These are phyloP conservation scores for Williopsis jadinii DNA, from an alignment of 1,139 yeast species.

Conservation along the genomic window DNA sequence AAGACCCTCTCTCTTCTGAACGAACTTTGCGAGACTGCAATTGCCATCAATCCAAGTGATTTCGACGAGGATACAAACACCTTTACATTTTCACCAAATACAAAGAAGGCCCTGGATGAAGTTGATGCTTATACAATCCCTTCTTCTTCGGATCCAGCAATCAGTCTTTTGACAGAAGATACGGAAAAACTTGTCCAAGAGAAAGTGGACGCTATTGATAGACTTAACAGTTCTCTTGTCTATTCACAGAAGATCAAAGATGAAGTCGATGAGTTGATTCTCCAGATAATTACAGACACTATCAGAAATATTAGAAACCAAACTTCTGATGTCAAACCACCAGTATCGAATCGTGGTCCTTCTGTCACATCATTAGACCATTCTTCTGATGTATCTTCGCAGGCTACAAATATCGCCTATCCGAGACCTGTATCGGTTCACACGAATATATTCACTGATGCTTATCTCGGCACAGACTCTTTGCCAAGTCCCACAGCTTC, in stretches of 20 bases:
- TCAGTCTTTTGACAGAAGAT: constrained; percentile 57
- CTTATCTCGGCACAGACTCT: constrained; percentile 32
- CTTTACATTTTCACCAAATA: constrained; percentile 58
- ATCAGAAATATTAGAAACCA: constrained; percentile 25
- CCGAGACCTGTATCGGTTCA: constrained; percentile 18
- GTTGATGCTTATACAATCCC: constrained; percentile 50
- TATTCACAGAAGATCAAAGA: constrained; percentile 75
- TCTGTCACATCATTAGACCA: background rate
- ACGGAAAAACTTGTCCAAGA: constrained; percentile 55
- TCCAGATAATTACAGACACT: constrained; percentile 59
- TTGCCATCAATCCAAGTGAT: constrained; percentile 55
- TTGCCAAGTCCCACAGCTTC: constrained; percentile 16
- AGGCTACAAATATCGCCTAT: constrained; percentile 5
- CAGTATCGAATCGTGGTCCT: background rate
- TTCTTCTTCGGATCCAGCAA: constrained; percentile 57
- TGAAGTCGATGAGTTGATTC: constrained; percentile 73
- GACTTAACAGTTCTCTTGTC: constrained; percentile 71
- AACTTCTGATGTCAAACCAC: constrained; percentile 11
- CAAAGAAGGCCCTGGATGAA: constrained; percentile 55
- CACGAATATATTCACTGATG: constrained; percentile 33
- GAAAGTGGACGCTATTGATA: constrained; percentile 66
- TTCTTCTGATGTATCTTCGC: background rate
- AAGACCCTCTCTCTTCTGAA: constrained; percentile 57
- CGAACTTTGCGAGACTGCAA: constrained; percentile 72
- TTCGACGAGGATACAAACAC: constrained; percentile 15